These are phyloP conservation scores for Rhodotorula sphaerocarpa DNA, from an alignment of 768 basidiomycete genomes.

Conservation along the genomic window DNA sequence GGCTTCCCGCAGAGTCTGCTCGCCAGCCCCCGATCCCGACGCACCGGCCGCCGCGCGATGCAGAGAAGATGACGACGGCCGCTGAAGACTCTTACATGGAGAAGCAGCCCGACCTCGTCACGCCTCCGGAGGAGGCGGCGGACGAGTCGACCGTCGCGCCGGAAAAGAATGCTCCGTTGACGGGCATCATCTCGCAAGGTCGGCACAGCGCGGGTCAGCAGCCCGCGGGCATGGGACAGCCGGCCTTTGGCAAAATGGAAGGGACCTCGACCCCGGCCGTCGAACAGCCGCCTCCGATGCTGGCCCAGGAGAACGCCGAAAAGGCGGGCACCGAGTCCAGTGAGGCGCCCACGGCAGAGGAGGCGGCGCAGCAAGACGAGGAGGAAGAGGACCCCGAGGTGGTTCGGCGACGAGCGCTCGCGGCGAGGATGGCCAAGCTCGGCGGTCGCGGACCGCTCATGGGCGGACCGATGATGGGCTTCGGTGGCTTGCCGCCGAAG, in stretches of 20 bases:
- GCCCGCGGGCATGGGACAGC: not conserved
- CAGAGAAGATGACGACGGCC: constrained; percentile 12
- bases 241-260: not conserved
- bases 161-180: not conserved
- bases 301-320: not conserved
- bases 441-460: constrained; percentile 19
- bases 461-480: constrained; percentile 19
- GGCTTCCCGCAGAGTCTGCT: not conserved
- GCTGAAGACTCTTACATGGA: constrained; percentile 14
- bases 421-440: constrained; percentile 35
- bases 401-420: constrained; percentile 15
- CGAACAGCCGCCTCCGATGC: not conserved
- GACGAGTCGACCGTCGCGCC: constrained; percentile 20
- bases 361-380: constrained; percentile 11
- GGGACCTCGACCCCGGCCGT: not conserved
- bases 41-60: constrained; percentile 1
- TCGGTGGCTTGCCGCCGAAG: constrained; percentile 1
- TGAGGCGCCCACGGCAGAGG: not conserved
- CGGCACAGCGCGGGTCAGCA: not conserved
- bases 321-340: not conserved
- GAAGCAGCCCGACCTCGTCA: constrained; percentile 15
- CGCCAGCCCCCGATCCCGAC: constrained; percentile 15
- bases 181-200: not conserved
- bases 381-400: constrained; percentile 35
- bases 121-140: constrained; percentile 21